phyloP scores from a whole-genome alignment of 495 filamentous ascomycete genomes.

The Podospora bellae-mahoneyi region DNA sequence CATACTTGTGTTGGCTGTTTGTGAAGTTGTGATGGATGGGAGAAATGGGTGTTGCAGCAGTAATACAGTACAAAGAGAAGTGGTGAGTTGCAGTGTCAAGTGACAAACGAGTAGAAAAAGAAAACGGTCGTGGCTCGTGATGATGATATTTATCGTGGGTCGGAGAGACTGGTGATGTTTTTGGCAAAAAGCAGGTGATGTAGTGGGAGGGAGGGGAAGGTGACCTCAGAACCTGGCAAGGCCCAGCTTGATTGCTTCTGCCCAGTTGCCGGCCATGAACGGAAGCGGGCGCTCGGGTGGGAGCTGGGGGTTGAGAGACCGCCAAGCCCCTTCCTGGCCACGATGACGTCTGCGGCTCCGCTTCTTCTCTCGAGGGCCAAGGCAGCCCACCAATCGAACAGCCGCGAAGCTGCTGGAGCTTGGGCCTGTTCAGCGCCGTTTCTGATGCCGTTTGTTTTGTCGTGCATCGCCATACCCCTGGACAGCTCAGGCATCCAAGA shows the following conservation, averaged over 20 bases:
- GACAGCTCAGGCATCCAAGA: too few species aligned
- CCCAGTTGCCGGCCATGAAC: neutral
- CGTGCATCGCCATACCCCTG: too few species aligned
- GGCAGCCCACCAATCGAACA: neutral
- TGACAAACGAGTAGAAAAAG: neutral
- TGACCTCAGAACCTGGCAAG: conserved; percentile 18
- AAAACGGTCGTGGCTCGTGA: neutral
- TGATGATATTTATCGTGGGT: conserved; percentile 2
- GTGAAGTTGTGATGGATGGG: conserved; percentile 11
- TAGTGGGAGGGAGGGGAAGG: neutral
- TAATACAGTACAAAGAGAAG: neutral
- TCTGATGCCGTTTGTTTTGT: neutral
- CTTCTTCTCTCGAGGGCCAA: neutral
- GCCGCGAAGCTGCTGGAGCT: neutral
- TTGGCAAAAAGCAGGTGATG: conserved; percentile 12
- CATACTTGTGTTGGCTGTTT: neutral
- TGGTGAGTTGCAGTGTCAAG: neutral
- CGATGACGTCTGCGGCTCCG: neutral
- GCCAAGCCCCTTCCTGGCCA: neutral
- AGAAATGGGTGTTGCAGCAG: neutral
- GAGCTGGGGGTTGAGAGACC: neutral
- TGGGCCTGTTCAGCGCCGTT: neutral
- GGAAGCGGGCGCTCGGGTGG: neutral
- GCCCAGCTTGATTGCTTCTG: neutral
- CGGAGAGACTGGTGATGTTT: neutral